Evolutionary conservation across 441 rosid species (phyloP), one percentile per base, ranked within the genome.

Genomic region (Adansonia madagascariensis): DNA sequence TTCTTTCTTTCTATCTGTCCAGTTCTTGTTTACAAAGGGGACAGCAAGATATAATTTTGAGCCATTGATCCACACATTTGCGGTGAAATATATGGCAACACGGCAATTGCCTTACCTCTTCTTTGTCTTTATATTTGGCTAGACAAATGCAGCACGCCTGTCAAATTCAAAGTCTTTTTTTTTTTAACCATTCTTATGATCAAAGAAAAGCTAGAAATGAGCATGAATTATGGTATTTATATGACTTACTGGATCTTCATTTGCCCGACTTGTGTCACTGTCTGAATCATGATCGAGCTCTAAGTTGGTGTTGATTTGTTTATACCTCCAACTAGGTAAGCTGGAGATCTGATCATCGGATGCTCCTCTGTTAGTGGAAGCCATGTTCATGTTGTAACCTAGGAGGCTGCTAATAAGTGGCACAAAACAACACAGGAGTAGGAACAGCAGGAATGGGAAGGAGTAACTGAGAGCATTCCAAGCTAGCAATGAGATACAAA

Each of bases 11-110:
- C 81, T 86, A 95, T 82, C 90, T 89, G 70, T 91, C 87, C 74
- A 94, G 81, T 84, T 85, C 97, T 86, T 92, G 94, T 81, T 95
- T 95, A 75, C 97, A 95, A 63, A 94, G 95, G 50, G 99, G 99
- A 80, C 99, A 95, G 78, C 97, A 94, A 70, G 98, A 95, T 59
- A 92, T 89, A 35, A 95, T 94, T 74, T 86, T 85, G 72, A 95
- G 97, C 99, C 99, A 95, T 55, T 95, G 98, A 87, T 95, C 99
- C 64, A 94, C 97, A 71, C 99, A 95, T 56, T 89, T 89, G 56
- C 86, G 89, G 79, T 95, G 99, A 84, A 95, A 95, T 66, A 86
- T 82, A 71, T 95, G 99, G 24, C 92, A 91, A 76, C 99, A 95
- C 72, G 97, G 98, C 82, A 95, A 82, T 80, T 87, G 80, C 79